Conservation (phyloP, 495 filamentous ascomycete species). For the Rhypophila decipiens region DNA sequence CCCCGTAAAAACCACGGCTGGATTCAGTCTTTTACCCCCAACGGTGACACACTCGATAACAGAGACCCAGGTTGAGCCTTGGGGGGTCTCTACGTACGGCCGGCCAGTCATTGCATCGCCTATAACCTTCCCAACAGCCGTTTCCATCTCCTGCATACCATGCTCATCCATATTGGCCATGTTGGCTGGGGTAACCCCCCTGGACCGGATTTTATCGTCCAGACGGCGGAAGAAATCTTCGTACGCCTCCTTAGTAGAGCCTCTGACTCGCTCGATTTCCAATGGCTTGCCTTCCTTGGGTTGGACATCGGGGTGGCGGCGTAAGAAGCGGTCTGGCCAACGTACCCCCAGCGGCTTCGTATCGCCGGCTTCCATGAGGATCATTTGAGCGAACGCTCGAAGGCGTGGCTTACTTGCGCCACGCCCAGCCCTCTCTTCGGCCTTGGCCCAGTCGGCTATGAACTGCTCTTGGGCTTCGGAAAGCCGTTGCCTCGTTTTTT, state of each 20-base stretch:
- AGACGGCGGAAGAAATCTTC: too few relatives aligned
- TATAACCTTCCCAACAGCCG: too few relatives aligned
- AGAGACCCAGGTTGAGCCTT: constrained; percentile 1
- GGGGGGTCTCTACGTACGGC: not conserved
- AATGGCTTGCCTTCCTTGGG: too few relatives aligned
- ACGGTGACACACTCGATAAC: constrained; percentile 1
- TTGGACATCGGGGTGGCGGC: too few relatives aligned
- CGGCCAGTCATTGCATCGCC: too few relatives aligned
- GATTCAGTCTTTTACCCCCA: not conserved
- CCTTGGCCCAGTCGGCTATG: not conserved
- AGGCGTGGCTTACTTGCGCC: not conserved
- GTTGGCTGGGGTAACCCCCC: too few relatives aligned
- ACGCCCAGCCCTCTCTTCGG: not conserved
- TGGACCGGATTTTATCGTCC: too few relatives aligned
- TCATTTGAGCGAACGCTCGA: not conserved
- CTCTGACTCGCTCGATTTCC: too few relatives aligned
- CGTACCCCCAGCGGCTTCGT: not conserved
- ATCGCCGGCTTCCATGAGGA: not conserved
- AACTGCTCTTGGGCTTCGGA: not conserved
- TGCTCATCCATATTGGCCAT: too few relatives aligned
- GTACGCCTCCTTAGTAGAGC: too few relatives aligned
- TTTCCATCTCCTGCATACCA: too few relatives aligned
- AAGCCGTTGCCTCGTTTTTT: not conserved
- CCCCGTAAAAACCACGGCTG: not conserved
- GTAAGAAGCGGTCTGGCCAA: too few relatives aligned